A percentile compares a stretch with the other conserved stretches of the same genome.
phyloP scores from a whole-genome alignment of 768 basidiomycete genomes.

The Tremella yokohamensis region DNA sequence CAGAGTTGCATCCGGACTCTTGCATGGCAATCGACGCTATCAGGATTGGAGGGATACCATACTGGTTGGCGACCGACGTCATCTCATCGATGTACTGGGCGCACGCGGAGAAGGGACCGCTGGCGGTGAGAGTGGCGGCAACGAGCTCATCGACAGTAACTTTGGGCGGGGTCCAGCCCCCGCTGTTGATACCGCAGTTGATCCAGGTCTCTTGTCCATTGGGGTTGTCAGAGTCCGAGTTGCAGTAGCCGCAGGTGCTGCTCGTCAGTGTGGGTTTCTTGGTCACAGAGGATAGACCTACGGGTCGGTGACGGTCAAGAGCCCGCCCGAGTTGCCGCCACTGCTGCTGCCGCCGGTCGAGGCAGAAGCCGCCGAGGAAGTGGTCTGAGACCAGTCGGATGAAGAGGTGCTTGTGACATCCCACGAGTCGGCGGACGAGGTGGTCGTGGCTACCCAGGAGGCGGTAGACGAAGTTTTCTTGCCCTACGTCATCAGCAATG shows the following conservation, averaged over 20 bases:
- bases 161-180: constrained; percentile 70
- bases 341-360: background rate
- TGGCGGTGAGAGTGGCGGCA: constrained; percentile 26
- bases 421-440: background rate
- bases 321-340: constrained; percentile 9
- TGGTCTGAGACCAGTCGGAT: background rate
- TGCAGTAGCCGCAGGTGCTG: constrained; percentile 41
- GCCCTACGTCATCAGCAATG: too few relatives aligned
- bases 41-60: constrained; percentile 64
- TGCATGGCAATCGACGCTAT: constrained; percentile 86
- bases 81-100: constrained; percentile 44
- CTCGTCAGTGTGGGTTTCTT: constrained; percentile 10
- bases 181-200: constrained; percentile 66
- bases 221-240: constrained; percentile 26
- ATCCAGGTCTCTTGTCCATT: constrained; percentile 62
- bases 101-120: constrained; percentile 45
- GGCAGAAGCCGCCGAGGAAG: constrained; percentile 6
- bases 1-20: constrained; percentile 70
- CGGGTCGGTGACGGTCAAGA: constrained; percentile 22
- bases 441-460: too few relatives aligned
- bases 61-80: constrained; percentile 36
- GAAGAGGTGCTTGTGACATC: background rate
- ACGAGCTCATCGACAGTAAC: constrained; percentile 57
- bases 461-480: too few relatives aligned
- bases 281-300: constrained; percentile 8